Evolutionary conservation across 768 basidiomycete genomes (phyloP), one percentile per base, ranked within the genome.

Genomic region (Rhodocollybia butyracea): DNA sequence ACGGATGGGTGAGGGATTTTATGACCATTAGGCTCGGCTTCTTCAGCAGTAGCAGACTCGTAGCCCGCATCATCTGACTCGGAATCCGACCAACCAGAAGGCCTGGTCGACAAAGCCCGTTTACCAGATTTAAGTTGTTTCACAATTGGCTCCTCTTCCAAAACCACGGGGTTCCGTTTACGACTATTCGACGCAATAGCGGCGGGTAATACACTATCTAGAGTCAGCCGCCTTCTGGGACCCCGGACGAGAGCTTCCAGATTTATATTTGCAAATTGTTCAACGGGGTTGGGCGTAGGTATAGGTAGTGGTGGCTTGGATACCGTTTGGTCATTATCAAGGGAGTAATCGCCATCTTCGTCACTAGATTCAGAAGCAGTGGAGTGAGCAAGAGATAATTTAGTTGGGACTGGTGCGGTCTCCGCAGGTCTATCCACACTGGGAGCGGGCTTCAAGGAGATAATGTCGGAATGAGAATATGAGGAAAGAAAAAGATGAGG

Each of bases 231-330:
- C 32, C 61, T 46, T n/a, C 46, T 42, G 7, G 80, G 78, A 2
- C 77, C 77, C 27, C 70, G 73, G 12, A 81, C 61, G 46, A 80
- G 59, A 8, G 71, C 70, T 7, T 80, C 75, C n/a, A 54, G 27
- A 21, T 54, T 30, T 12, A 43, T 7, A 19, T 34, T 27, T 8
- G 53, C 39, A 32, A 43, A 46, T 10, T 22, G n/a, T 29, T 41
- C 41, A 30, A 24, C 39, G 21, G 26, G 8, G 22, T 38, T 50
- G 8, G 48, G 22, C 15, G 19, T 26, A 38, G 48, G 17, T 12
- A 2, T 13, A 21, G 31, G 21, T 4, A 24, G 32, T 2, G 34
- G 22, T 6, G 32, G 32, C 34, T 15, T 27, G 2, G 12, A 24
- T n/a, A 38, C 27, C 24, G 5, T 19, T 34, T 5, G 12, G 7